Percentiles rank a stretch among this genome's conserved stretches.
Evolutionary conservation across 331 rosid genomes (phyloP).

Genomic region (Rosa hybrid): DNA sequence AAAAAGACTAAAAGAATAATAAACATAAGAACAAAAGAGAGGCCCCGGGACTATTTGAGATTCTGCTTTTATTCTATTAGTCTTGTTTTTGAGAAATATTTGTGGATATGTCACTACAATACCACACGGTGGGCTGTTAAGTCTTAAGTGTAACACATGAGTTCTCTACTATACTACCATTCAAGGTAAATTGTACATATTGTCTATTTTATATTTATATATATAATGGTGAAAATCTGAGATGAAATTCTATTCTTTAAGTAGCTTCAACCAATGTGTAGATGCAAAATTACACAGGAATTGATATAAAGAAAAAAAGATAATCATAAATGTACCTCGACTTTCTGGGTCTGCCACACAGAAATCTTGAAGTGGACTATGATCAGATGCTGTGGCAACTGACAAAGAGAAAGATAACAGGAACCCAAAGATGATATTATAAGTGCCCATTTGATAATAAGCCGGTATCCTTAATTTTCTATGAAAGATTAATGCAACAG

Average conservation of each 20-base stretch:
- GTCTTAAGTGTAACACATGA: not conserved
- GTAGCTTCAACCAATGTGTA: not conserved
- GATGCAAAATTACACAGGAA: not conserved
- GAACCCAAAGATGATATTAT: conserved; percentile 8
- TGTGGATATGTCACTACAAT: too few species aligned
- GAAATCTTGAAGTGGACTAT: conserved; percentile 31
- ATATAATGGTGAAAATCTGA: not conserved
- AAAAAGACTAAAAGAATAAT: too few species aligned
- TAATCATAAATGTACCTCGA: conserved; percentile 15
- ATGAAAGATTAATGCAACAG: not conserved
- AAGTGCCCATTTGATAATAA: not conserved
- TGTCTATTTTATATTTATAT: not conserved
- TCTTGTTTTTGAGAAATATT: too few species aligned
- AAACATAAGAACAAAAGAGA: too few species aligned
- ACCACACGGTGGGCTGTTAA: too few species aligned
- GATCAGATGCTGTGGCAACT: conserved; percentile 1
- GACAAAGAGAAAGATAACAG: conserved; percentile 4
- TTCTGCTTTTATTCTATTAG: too few species aligned
- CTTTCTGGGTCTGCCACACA: conserved; percentile 35
- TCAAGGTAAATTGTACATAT: not conserved
- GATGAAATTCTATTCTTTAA: not conserved
- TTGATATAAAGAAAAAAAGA: not conserved
- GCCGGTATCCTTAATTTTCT: not conserved
- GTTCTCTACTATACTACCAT: not conserved
- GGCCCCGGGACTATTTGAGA: too few species aligned